Conservation (phyloP, 2,329 filamentous ascomycete genomes). For the Zymoseptoria crescenta region DNA sequence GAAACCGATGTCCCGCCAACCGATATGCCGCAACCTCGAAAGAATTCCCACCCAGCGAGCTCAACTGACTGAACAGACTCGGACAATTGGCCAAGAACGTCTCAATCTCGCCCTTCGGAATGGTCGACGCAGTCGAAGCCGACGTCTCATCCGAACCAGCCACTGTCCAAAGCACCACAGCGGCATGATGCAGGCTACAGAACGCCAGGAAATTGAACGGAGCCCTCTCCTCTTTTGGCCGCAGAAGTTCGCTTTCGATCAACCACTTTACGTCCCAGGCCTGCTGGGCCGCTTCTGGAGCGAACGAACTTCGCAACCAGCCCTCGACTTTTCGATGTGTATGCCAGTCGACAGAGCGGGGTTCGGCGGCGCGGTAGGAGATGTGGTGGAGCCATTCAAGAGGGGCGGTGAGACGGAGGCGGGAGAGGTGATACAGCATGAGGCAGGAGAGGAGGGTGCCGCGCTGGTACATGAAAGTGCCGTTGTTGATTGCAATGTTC, state of each 20-base stretch:
- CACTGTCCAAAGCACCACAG: constrained; percentile 14
- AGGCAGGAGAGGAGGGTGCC: constrained; percentile 11
- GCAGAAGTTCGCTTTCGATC: constrained; percentile 8
- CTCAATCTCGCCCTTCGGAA: constrained; percentile 3
- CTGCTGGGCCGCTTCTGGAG: constrained; percentile 7
- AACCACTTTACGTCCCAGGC: constrained; percentile 10
- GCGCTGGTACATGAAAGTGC: constrained; percentile 6
- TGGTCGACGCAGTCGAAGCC: background rate
- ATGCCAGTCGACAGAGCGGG: constrained; percentile 3
- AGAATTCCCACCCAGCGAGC: constrained; percentile 12
- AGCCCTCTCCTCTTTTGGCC: constrained; percentile 3
- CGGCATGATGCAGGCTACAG: constrained; percentile 12
- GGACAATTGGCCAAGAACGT: constrained; percentile 10
- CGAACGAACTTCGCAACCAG: constrained; percentile 6
- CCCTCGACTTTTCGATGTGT: constrained; percentile 6
- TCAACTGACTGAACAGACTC: constrained; percentile 8
- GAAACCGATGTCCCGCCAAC: constrained; percentile 6
- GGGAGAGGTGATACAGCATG: constrained; percentile 9
- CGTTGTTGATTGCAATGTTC: constrained; percentile 1
- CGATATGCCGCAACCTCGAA: constrained; percentile 12
- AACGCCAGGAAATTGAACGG: constrained; percentile 15
- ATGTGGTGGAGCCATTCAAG: constrained; percentile 13
- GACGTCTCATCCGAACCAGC: constrained; percentile 1
- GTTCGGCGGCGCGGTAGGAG: constrained; percentile 8
- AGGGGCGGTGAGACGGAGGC: constrained; percentile 8